Conservation (phyloP, 495 filamentous ascomycete species). For the Pyronema omphalodes region DNA sequence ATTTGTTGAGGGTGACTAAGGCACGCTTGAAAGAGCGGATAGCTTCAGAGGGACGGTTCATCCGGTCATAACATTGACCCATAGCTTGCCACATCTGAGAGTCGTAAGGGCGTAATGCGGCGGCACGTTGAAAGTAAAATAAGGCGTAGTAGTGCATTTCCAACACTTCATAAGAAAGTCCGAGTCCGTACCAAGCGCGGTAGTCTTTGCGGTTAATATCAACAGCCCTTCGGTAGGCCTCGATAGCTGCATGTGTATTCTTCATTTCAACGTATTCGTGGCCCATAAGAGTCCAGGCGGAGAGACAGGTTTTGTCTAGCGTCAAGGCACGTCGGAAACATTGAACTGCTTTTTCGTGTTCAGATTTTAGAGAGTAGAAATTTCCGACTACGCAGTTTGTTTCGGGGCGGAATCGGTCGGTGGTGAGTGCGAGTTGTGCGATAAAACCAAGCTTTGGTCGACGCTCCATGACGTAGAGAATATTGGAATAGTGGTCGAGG, state of each 20-base stretch:
- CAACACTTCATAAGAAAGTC: slow-evolving; percentile 91
- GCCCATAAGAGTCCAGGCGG: slow-evolving; percentile 97
- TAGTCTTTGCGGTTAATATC: slow-evolving; percentile 95
- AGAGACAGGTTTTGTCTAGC: slow-evolving; percentile 75
- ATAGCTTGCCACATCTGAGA: slow-evolving; percentile 98
- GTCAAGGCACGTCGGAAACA: slow-evolving; percentile 96
- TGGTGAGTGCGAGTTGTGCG: slow-evolving; percentile 69
- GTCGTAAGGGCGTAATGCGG: slow-evolving; percentile 75
- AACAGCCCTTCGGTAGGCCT: slow-evolving; percentile 88
- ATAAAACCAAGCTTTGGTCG: slow-evolving; percentile 81
- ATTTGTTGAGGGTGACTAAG: slow-evolving; percentile 40
- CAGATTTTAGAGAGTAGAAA: slow-evolving; percentile 81
- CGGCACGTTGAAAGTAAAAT: slow-evolving; percentile 94
- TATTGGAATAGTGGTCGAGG: slow-evolving; percentile 89
- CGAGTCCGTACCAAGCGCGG: slow-evolving; percentile 94
- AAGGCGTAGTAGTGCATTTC: slow-evolving; percentile 95
- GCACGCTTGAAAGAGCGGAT: slow-evolving; percentile 92
- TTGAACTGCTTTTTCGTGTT: slow-evolving; percentile 94
- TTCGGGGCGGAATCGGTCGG: slow-evolving; percentile 92
- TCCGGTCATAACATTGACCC: slow-evolving; percentile 72
- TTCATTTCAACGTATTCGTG: slow-evolving; percentile 99
- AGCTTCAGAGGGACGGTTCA: slow-evolving; percentile 61
- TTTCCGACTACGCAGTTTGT: slow-evolving; percentile 95
- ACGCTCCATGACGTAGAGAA: slow-evolving; percentile 77
- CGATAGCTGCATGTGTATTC: slow-evolving; percentile 96